These are phyloP conservation scores for Salix suchowensis DNA, from an alignment of 345 rosid species.

Conservation along the genomic window DNA sequence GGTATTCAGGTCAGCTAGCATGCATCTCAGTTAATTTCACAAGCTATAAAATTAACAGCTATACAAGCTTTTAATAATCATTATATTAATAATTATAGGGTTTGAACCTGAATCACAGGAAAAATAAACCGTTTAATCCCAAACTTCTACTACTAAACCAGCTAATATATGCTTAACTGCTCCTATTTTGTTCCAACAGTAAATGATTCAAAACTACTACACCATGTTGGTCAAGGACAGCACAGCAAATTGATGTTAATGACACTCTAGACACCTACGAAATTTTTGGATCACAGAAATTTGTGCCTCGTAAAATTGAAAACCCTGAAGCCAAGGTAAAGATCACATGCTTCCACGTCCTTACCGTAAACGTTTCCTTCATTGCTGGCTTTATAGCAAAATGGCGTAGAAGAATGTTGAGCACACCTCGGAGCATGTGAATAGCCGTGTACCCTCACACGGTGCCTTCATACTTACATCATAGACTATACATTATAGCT, in stretches of 20 bases:
- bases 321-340: slow-evolving; percentile 24
- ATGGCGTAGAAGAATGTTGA: slow-evolving; percentile 27
- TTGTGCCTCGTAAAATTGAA: not conserved
- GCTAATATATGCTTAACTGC: no score
- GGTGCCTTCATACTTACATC: slow-evolving; percentile 6
- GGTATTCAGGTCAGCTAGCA: no score
- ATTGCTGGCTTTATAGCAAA: not conserved
- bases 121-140: no score
- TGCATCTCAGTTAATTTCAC: rapidly evolving
- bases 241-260: not conserved
- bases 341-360: slow-evolving; percentile 41
- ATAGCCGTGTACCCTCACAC: slow-evolving; percentile 23
- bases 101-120: no score
- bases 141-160: no score
- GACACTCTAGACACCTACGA: not conserved
- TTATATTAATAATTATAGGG: no score
- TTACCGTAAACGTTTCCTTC: not conserved
- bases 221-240: no score
- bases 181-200: no score
- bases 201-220: no score
- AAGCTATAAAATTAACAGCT: no score
- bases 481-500: not conserved
- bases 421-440: slow-evolving; percentile 27
- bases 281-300: slow-evolving; percentile 21
- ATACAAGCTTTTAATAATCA: rapidly evolving